Conservation (phyloP, 306 rosid species). For the Cucumis cinereus region DNA sequence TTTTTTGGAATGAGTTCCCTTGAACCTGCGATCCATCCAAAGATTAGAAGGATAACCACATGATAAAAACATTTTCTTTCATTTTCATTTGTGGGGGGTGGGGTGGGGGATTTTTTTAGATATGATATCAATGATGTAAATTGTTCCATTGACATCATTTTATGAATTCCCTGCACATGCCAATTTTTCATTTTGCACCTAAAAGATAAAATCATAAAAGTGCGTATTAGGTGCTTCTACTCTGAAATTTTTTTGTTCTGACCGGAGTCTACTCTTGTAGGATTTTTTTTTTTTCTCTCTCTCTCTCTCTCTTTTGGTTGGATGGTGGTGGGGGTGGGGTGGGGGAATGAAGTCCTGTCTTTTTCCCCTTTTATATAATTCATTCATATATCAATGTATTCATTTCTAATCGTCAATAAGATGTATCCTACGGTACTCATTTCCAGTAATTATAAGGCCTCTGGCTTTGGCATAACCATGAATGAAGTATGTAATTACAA, state of each 20-base stretch:
- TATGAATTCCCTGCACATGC: not conserved
- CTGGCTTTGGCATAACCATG: not conserved
- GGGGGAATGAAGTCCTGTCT: not conserved
- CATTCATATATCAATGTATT: not conserved
- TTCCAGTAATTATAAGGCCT: not conserved
- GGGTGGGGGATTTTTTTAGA: not conserved
- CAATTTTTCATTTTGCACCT: not conserved
- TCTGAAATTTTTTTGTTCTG: not conserved
- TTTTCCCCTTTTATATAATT: not conserved
- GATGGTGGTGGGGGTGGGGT: not conserved
- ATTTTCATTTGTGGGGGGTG: not conserved
- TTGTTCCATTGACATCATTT: not conserved
- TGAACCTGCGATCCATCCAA: conserved; percentile 50
- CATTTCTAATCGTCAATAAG: not conserved
- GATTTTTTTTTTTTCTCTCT: not conserved
- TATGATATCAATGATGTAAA: not conserved
- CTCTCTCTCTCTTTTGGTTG: not conserved
- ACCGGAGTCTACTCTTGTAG: not conserved
- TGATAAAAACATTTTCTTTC: not conserved
- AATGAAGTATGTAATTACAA: not conserved
- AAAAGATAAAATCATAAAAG: not conserved
- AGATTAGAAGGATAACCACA: conserved; percentile 5
- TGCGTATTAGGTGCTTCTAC: not conserved
- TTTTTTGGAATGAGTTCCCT: conserved; percentile 96
- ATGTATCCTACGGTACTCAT: not conserved